Conservation (phyloP, 352 stramenopile species). For the Achlya hypogyna region DNA sequence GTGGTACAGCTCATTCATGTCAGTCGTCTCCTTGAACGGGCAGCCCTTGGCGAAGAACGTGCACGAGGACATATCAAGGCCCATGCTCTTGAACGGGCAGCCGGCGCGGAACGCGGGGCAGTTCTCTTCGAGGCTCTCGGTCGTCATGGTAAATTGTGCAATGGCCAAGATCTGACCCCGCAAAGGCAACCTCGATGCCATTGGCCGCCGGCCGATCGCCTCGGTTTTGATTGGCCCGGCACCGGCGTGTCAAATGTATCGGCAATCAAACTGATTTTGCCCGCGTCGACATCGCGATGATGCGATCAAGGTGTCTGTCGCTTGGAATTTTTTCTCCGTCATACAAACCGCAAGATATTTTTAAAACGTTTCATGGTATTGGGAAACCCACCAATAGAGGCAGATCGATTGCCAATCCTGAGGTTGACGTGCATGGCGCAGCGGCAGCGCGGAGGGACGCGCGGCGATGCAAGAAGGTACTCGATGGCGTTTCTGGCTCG, state of each 20-base stretch:
- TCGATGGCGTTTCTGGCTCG: too few relatives aligned
- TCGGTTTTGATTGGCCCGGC: not conserved
- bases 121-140: not conserved
- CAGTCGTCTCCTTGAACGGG: slow-evolving; percentile 4
- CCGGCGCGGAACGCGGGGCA: slow-evolving; percentile 9
- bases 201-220: not conserved
- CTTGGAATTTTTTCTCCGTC: too few relatives aligned
- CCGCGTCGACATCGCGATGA: too few relatives aligned
- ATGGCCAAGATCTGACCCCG: not conserved
- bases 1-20: not conserved
- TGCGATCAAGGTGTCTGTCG: too few relatives aligned
- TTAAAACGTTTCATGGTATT: too few relatives aligned
- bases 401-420: too few relatives aligned
- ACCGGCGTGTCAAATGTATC: not conserved
- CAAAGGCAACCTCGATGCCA: not conserved
- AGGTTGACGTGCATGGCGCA: too few relatives aligned
- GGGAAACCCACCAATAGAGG: too few relatives aligned
- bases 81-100: slow-evolving; percentile 1
- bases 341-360: too few relatives aligned
- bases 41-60: slow-evolving; percentile 16
- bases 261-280: not conserved
- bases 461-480: too few relatives aligned
- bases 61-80: not conserved
- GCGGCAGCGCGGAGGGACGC: too few relatives aligned
- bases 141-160: not conserved